Evolutionary conservation across 2,329 filamentous ascomycete genomes (phyloP).

Genomic region (Aciculosporium take): DNA sequence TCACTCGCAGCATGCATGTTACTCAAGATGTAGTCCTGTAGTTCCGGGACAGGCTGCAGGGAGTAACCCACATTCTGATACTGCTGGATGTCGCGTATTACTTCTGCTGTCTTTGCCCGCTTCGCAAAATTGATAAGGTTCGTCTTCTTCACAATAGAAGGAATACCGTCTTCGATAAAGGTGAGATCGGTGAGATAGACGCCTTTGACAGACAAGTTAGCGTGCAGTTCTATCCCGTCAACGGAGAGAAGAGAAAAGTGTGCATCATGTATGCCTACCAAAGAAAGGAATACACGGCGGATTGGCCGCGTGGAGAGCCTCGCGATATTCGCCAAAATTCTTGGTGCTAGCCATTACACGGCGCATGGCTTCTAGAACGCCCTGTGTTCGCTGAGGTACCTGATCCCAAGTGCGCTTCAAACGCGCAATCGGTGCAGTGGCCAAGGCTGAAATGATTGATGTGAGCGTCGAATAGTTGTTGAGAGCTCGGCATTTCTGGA

Average conservation of each 20-base stretch:
- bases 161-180: conserved; percentile 97
- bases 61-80: conserved; percentile 97
- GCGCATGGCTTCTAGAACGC: conserved; percentile 77
- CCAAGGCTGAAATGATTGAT: conserved; percentile 90
- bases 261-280: conserved; percentile 38
- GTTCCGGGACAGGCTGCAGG: conserved; percentile 72
- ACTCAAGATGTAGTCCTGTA: conserved; percentile 91
- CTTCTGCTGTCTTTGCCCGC: conserved; percentile 91
- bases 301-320: conserved; percentile 80
- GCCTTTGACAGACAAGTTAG: conserved; percentile 27
- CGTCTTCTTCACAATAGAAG: conserved; percentile 89
- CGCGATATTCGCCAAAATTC: conserved; percentile 95
- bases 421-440: conserved; percentile 87
- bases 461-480: conserved; percentile 98
- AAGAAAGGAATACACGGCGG: conserved; percentile 98
- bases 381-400: conserved; percentile 71
- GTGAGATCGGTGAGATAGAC: conserved; percentile 95
- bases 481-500: conserved; percentile 74
- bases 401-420: conserved; percentile 89
- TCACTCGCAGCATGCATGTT: conserved; percentile 94
- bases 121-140: conserved; percentile 98
- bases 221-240: not conserved
- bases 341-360: conserved; percentile 93
- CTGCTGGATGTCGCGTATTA: conserved; percentile 96
- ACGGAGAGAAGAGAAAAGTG: not conserved